A percentile compares a stretch with the other conserved stretches of the same genome.
phyloP scores from a whole-genome alignment of 2,329 filamentous ascomycete genomes.

The Meredithiella fracta region DNA sequence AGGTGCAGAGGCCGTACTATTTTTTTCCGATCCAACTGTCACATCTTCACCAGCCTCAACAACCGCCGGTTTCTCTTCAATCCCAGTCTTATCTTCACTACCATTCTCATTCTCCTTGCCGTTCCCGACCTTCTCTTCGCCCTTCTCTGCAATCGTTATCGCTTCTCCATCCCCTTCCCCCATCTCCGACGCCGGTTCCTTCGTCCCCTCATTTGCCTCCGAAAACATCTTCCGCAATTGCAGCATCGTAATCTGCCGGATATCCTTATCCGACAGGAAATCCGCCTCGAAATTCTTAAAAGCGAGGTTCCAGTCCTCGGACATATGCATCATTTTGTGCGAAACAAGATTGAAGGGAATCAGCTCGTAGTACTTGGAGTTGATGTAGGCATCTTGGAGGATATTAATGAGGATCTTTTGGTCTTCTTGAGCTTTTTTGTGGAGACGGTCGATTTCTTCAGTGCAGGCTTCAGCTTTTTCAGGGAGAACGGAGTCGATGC shows the following conservation, averaged over 20 bases:
- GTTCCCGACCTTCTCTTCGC: neutral
- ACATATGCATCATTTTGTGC: conserved; percentile 80
- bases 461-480: conserved; percentile 75
- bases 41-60: neutral
- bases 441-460: conserved; percentile 61
- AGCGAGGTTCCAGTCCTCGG: conserved; percentile 78
- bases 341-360: conserved; percentile 83
- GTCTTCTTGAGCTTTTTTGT: conserved; percentile 69
- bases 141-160: neutral
- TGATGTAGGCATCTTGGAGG: conserved; percentile 79
- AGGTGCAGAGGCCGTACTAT: neutral
- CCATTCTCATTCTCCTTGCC: neutral
- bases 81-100: neutral
- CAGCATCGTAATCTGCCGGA: conserved; percentile 74
- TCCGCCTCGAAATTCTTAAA: conserved; percentile 86
- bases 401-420: conserved; percentile 56
- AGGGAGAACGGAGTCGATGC: conserved; percentile 75
- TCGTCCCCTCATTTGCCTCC: conserved; percentile 55
- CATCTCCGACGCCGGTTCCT: conserved; percentile 51
- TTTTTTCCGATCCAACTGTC: neutral
- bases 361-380: conserved; percentile 90
- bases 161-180: neutral
- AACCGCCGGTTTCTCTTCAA: neutral
- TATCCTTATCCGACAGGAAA: conserved; percentile 93
- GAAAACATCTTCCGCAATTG: conserved; percentile 92